Base-by-base conservation (phyloP, 176 grass and related monocot genomes). In the Aechmea fasciata region DNA sequence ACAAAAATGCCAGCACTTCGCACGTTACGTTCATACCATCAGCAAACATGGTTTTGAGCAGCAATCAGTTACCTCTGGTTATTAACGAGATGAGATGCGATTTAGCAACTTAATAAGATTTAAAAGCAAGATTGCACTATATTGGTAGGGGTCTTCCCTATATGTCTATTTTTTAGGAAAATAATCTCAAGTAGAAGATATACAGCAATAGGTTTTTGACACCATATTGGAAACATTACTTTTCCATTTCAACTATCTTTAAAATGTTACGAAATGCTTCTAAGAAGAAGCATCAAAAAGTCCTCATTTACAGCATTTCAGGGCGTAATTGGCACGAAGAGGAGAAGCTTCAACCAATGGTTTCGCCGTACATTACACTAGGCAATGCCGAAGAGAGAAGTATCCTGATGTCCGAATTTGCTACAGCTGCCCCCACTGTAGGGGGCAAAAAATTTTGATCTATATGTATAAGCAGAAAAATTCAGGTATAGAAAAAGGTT, bases 401-500 rank as follows among this genome's bases (percentile, higher is more conserved):
- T 15, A 4, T 18, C 20, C 20, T 61, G 17, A 61, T 3, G 10
- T 61, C 15, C 20, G 1, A 61, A 61, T 2, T 61, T 61, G 15
- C 15, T 15, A 6, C 15, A 2, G 55, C 55, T 61, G 2, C 10
- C 15, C 15, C 15, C 55, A 12, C 15, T 18, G 9, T 18, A 61
- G 15, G 14, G 15, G 55, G 4, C 33, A 41, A 41, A 41, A 22
- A 61, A 22, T 11, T 6, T 61, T 22, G 55, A 61, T 61, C 17
- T 61, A 18, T 41, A 41, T 41, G 33, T 7, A 41, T 1, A 7
- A 41, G 33, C 6, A 41, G 33, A 41, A 41, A 10, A 61, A 61
- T 61, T 19, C 64, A 69, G 71, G 10, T 26, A 47, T 9, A 10
- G 29, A 20, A 33, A 75, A n/a, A 23, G 75, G 65, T 11, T 72